A percentile compares a stretch with the other conserved stretches of the same genome.
Evolutionary conservation across 306 rosid genomes (phyloP).

Genomic region (Acmispon strigosus): DNA sequence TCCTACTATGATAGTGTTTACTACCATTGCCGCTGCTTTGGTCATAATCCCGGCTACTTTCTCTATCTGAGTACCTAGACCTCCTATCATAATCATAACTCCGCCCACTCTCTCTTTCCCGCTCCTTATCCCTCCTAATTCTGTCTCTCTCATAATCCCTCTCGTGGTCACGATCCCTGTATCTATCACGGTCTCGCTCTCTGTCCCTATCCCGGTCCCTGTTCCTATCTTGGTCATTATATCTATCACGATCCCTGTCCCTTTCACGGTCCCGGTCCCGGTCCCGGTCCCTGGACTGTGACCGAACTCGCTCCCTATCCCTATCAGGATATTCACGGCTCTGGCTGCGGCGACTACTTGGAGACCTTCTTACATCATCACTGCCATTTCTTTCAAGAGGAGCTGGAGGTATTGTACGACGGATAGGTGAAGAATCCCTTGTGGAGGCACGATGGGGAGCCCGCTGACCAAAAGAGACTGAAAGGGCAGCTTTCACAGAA

Average conservation of each 20-base stretch:
- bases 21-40: slow-evolving; percentile 39
- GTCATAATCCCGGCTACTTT: slow-evolving; percentile 62
- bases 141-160: slow-evolving; percentile 34
- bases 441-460: slow-evolving; percentile 99
- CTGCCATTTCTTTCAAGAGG: slow-evolving; percentile 46
- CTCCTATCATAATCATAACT: slow-evolving; percentile 57
- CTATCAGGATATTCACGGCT: slow-evolving; percentile 74
- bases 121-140: slow-evolving; percentile 29
- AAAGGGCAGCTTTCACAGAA: slow-evolving; percentile 93
- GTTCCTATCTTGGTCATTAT: slow-evolving; percentile 27
- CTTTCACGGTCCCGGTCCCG: slow-evolving; percentile 29
- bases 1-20: slow-evolving; percentile 46
- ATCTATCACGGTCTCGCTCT: slow-evolving; percentile 34
- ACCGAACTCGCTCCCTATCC: slow-evolving; percentile 37
- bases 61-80: slow-evolving; percentile 49
- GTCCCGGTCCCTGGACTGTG: slow-evolving; percentile 39
- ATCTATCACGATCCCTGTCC: slow-evolving; percentile 39
- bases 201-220: slow-evolving; percentile 38
- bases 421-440: slow-evolving; percentile 94
- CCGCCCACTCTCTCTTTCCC: slow-evolving; percentile 39
- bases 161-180: slow-evolving; percentile 35
- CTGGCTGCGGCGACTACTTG: slow-evolving; percentile 52
- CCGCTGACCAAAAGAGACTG: slow-evolving; percentile 98
- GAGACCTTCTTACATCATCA: slow-evolving; percentile 53
- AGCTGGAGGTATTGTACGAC: slow-evolving; percentile 58